Conservation (phyloP, 164 flowering plant genomes). For the Vitis vinifera region DNA sequence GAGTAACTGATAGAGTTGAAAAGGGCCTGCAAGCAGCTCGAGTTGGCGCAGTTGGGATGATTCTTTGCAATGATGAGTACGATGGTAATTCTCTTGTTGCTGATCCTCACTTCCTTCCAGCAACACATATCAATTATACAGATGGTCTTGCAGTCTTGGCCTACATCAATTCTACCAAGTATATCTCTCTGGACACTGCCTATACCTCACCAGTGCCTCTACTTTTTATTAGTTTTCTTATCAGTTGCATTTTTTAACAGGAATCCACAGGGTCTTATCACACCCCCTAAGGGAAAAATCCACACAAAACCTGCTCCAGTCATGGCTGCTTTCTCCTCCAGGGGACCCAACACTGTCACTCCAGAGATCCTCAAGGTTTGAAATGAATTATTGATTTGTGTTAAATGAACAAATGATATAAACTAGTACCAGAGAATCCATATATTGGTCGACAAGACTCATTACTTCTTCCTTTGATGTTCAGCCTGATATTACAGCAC, state of each 20-base stretch:
- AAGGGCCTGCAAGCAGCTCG: constrained; percentile 34
- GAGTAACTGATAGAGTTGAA: constrained; percentile 35
- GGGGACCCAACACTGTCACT: constrained; percentile 41
- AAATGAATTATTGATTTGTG: too few relatives aligned
- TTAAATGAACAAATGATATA: too few relatives aligned
- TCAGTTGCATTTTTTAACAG: constrained; percentile 11
- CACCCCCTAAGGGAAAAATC: constrained; percentile 8
- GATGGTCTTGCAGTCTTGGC: constrained; percentile 39
- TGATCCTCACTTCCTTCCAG: constrained; percentile 54
- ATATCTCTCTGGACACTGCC: background rate
- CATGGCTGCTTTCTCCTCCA: constrained; percentile 55
- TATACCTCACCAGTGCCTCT: background rate
- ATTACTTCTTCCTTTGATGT: background rate
- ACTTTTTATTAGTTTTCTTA: background rate
- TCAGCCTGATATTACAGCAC: constrained; percentile 51
- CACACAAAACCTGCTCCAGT: constrained; percentile 38
- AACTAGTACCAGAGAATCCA: too few relatives aligned
- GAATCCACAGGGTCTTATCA: constrained; percentile 24
- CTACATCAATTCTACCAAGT: constrained; percentile 57
- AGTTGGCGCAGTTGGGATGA: constrained; percentile 67
- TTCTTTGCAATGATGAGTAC: constrained; percentile 40
- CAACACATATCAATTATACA: constrained; percentile 34
- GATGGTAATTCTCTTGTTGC: constrained; percentile 37
- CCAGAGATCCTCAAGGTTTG: constrained; percentile 49
- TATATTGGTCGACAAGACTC: background rate